Percentiles rank a stretch among this genome's conserved stretches.
Evolutionary conservation across 805 yeast genomes (phyloP).

Genomic region (Candida ficus): DNA sequence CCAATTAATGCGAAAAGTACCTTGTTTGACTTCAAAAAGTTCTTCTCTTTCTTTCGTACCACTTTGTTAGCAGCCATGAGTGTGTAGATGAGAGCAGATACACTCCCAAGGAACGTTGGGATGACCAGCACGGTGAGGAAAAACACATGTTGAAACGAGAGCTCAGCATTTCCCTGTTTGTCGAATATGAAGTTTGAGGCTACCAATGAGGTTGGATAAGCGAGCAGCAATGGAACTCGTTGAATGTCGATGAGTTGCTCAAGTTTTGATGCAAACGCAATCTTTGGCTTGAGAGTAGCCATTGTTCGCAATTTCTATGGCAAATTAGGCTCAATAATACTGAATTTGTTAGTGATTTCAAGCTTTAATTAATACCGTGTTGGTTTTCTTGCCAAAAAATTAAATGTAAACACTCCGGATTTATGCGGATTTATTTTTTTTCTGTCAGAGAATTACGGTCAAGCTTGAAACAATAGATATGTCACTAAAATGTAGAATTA

Average conservation of each 20-base stretch:
- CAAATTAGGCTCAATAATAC: no score
- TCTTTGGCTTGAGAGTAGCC: no score
- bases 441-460: no score
- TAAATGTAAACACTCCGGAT: no score
- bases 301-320: no score
- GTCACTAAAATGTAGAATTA: no score
- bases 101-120: slow-evolving; percentile 15
- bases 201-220: slow-evolving; percentile 23
- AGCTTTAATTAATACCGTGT: neutral
- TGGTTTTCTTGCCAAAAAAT: neutral
- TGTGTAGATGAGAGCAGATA: slow-evolving; percentile 11
- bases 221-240: slow-evolving; percentile 22
- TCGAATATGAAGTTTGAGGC: slow-evolving; percentile 18
- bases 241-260: slow-evolving; percentile 24
- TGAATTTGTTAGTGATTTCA: no score
- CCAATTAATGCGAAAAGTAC: slow-evolving; percentile 9
- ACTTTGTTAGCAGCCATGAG: neutral
- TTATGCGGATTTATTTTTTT: no score
- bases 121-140: slow-evolving; percentile 4
- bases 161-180: slow-evolving; percentile 3
- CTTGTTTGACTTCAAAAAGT: slow-evolving; percentile 1
- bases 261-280: no score
- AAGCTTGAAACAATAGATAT: no score
- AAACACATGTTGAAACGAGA: slow-evolving; percentile 2
- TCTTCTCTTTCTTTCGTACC: slow-evolving; percentile 1